Evolutionary conservation across 257 asterid genomes (phyloP).

Genomic region (Ligustrum vulgare): DNA sequence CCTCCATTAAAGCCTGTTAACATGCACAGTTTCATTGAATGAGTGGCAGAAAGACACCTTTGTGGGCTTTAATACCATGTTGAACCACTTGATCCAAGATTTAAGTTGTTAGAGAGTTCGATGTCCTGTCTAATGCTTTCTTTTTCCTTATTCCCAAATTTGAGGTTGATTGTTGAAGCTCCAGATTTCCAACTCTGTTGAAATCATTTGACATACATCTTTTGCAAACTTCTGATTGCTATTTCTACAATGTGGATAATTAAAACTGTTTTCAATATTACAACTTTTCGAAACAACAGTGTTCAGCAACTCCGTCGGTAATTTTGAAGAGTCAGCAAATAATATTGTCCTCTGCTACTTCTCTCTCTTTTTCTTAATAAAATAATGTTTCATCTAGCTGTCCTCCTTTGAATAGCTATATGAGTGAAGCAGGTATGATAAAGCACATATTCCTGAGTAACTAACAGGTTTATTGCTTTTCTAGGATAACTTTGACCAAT

Average conservation of each 20-base stretch:
- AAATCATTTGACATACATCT: background rate
- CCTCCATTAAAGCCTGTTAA: background rate
- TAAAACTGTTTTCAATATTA: background rate
- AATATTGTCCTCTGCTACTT: too few relatives aligned
- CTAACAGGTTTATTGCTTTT: too few relatives aligned
- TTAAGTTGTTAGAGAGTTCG: background rate
- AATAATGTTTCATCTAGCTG: too few relatives aligned
- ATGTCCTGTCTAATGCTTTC: background rate
- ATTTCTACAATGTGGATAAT: background rate
- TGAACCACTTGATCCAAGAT: background rate
- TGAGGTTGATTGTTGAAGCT: background rate
- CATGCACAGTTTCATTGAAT: background rate
- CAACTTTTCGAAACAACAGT: constrained; percentile 31
- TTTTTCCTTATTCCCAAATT: background rate
- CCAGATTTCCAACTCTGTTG: background rate
- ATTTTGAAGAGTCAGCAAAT: too few relatives aligned
- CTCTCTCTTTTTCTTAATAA: too few relatives aligned
- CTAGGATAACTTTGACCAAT: too few relatives aligned
- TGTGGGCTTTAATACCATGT: background rate
- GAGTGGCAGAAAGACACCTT: background rate
- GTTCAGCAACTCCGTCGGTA: constrained; percentile 95
- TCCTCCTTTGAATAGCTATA: too few relatives aligned
- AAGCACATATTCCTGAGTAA: too few relatives aligned
- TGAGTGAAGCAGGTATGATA: too few relatives aligned
- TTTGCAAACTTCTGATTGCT: background rate